These are phyloP conservation scores for Draba incana DNA, from an alignment of 345 rosid species.

Conservation along the genomic window DNA sequence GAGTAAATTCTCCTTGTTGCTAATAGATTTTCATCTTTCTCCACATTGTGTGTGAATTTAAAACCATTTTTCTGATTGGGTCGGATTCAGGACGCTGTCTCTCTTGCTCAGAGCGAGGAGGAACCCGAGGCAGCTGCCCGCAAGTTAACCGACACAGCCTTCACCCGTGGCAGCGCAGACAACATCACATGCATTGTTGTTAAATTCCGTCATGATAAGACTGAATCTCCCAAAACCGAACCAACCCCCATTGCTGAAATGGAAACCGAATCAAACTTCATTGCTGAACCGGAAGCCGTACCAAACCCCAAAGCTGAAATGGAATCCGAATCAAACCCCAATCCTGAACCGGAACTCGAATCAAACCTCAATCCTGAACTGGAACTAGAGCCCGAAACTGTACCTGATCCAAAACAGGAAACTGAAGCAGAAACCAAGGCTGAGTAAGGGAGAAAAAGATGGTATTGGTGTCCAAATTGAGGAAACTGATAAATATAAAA, in stretches of 20 bases:
- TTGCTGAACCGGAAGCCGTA: conserved; percentile 28
- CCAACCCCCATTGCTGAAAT: conserved; percentile 7
- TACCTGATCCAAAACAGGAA: conserved; percentile 6
- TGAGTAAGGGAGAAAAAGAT: conserved; percentile 27
- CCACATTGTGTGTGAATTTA: neutral
- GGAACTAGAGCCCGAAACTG: conserved; percentile 20
- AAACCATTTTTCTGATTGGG: neutral
- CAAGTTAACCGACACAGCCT: conserved; percentile 85
- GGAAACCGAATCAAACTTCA: conserved; percentile 23
- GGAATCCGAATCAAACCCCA: conserved; percentile 13
- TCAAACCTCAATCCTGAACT: conserved; percentile 14
- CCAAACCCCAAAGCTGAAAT: conserved; percentile 10
- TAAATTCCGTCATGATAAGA: conserved; percentile 62
- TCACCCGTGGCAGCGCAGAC: conserved; percentile 87
- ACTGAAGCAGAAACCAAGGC: conserved; percentile 26
- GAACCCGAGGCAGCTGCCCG: conserved; percentile 85
- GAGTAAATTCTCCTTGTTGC: neutral
- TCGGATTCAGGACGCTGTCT: conserved; percentile 77
- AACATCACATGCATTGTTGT: conserved; percentile 97
- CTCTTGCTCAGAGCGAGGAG: conserved; percentile 71
- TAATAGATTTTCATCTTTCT: neutral
- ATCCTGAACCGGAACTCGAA: conserved; percentile 20
- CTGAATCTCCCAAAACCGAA: conserved; percentile 39
- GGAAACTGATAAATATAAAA: conserved; percentile 14
- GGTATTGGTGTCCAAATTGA: neutral